Percentiles rank a stretch among this genome's conserved stretches.
These are phyloP conservation scores for Puccinia polysora DNA, from an alignment of 1,284 basidiomycete genomes.

Conservation along the genomic window DNA sequence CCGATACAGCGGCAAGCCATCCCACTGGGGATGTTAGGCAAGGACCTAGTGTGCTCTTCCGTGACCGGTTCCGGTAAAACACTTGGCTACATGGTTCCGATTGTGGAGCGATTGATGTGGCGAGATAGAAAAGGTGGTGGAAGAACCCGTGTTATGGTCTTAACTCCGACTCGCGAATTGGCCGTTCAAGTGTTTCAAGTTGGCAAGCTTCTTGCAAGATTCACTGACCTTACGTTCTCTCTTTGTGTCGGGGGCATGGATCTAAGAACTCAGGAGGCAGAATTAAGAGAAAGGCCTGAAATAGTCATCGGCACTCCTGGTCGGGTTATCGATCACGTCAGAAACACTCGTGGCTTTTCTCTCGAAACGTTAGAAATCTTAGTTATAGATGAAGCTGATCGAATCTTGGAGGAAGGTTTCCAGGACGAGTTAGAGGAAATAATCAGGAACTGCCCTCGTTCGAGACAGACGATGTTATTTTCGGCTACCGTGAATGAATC, in stretches of 20 bases:
- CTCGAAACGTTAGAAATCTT: conserved; percentile 89
- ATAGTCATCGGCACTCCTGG: conserved; percentile 92
- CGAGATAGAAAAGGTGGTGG: conserved; percentile 45
- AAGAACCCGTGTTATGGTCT: conserved; percentile 86
- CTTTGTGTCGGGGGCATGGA: conserved; percentile 87
- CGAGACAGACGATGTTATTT: conserved; percentile 95
- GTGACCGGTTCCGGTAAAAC: conserved; percentile 97
- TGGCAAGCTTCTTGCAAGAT: conserved; percentile 73
- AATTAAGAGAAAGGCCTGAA: conserved; percentile 79
- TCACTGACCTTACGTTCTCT: conserved; percentile 82
- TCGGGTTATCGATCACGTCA: conserved; percentile 91
- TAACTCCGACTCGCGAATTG: conserved; percentile 88
- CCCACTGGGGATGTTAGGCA: conserved; percentile 83
- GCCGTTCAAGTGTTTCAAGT: conserved; percentile 93
- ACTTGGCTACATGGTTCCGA: conserved; percentile 88
- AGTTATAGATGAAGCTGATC: conserved; percentile 93
- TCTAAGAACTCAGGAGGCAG: conserved; percentile 79
- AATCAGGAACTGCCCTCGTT: conserved; percentile 77
- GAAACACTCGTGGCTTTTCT: conserved; percentile 88
- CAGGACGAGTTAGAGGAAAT: conserved; percentile 93
- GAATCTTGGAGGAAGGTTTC: conserved; percentile 97
- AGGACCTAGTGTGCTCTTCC: conserved; percentile 89
- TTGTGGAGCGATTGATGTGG: conserved; percentile 70
- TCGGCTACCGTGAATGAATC: conserved; percentile 97
- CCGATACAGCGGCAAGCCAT: conserved; percentile 92